Percentiles rank a stretch among this genome's conserved stretches.
Evolutionary conservation across 2,329 filamentous ascomycete genomes (phyloP).

Genomic region (Trichoderma atrobrunneum): DNA sequence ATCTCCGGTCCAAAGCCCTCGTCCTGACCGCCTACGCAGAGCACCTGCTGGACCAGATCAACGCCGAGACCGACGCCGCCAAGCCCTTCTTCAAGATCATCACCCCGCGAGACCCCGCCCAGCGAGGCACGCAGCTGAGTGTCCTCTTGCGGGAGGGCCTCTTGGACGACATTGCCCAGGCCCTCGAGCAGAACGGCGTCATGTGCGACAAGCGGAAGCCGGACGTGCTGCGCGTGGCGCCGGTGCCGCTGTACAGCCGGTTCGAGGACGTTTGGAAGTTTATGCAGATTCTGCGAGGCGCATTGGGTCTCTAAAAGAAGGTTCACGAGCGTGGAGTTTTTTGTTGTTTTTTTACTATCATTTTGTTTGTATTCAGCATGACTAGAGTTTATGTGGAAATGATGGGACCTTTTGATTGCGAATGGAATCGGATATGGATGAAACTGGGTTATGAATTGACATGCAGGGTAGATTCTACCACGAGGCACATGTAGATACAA

Average conservation of each 20-base stretch:
- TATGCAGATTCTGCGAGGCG: slow-evolving; percentile 40
- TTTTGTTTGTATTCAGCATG: background rate
- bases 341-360: background rate
- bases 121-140: slow-evolving; percentile 78
- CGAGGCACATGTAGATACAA: background rate
- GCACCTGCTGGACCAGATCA: slow-evolving; percentile 53
- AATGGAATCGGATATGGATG: background rate
- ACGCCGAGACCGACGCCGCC: slow-evolving; percentile 31
- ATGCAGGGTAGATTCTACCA: background rate
- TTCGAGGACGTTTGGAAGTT: slow-evolving; percentile 66
- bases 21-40: slow-evolving; percentile 76
- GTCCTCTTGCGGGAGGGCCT: slow-evolving; percentile 65
- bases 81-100: slow-evolving; percentile 57
- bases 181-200: slow-evolving; percentile 65
- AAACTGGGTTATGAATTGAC: background rate
- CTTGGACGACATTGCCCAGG: slow-evolving; percentile 63
- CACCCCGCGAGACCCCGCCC: slow-evolving; percentile 64
- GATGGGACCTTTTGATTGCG: background rate
- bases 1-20: slow-evolving; percentile 68
- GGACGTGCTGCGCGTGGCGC: slow-evolving; percentile 79
- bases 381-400: background rate
- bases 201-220: slow-evolving; percentile 82
- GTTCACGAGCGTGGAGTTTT: background rate
- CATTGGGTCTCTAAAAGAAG: slow-evolving; percentile 28
- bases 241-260: slow-evolving; percentile 79